Evolutionary conservation across 306 rosid species (phyloP).

Genomic region (Spatholobus suberectus): DNA sequence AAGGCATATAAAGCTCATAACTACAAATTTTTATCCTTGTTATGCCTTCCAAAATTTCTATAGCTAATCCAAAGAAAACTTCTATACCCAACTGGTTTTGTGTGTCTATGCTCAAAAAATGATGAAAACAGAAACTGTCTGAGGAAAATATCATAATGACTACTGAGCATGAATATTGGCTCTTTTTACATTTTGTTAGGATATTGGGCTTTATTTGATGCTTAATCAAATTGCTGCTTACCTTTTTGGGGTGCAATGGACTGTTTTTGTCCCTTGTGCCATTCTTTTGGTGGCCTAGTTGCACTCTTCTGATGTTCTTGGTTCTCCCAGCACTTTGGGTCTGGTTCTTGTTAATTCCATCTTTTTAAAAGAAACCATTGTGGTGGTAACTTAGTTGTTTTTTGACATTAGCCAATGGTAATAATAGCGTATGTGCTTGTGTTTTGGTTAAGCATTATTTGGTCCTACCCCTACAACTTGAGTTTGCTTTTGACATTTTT

Average conservation of each 20-base stretch:
- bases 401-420: neutral
- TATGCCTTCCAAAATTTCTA: neutral
- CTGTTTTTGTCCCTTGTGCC: slow-evolving; percentile 3
- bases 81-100: slow-evolving; percentile 7
- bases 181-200: neutral
- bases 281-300: slow-evolving; percentile 25
- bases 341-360: slow-evolving; percentile 28
- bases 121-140: neutral
- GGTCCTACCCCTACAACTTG: slow-evolving; percentile 7
- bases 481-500: slow-evolving; percentile 39
- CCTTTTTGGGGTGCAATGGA: neutral
- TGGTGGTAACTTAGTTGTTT: slow-evolving; percentile 28
- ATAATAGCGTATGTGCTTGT: slow-evolving; percentile 13
- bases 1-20: neutral
- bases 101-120: neutral
- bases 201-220: slow-evolving; percentile 23
- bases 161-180: neutral
- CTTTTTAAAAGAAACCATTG: neutral
- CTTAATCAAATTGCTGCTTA: slow-evolving; percentile 7
- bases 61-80: neutral
- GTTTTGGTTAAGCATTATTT: slow-evolving; percentile 20
- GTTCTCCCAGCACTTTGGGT: neutral
- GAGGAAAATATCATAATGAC: slow-evolving; percentile 1
- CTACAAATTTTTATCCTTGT: neutral
- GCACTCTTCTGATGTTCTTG: slow-evolving; percentile 19